Evolutionary conservation across 257 asterid genomes (phyloP).

Genomic region (Ilex asprella): DNA sequence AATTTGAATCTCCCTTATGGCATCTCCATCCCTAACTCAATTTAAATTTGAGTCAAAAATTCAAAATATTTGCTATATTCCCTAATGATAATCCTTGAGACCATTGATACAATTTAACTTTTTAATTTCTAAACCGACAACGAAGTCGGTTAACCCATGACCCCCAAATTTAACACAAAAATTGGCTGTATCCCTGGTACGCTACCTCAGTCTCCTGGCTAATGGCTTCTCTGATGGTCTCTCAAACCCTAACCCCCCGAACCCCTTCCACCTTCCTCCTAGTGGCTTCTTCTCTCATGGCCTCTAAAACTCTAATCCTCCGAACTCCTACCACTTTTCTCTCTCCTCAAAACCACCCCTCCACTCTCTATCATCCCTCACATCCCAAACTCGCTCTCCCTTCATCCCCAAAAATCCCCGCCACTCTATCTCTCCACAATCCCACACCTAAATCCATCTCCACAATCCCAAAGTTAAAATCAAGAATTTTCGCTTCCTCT

Average conservation of each 20-base stretch:
- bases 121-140: no score
- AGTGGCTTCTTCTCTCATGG: conserved; percentile 1
- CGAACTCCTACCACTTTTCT: background rate
- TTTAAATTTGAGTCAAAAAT: no score
- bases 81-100: no score
- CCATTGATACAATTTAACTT: no score
- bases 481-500: conserved; percentile 27
- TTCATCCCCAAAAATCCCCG: conserved; percentile 4
- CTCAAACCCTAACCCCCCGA: conserved; percentile 36
- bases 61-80: no score
- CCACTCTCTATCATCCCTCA: conserved; percentile 1
- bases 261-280: conserved; percentile 10
- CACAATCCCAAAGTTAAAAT: background rate
- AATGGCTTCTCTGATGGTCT: conserved; percentile 36
- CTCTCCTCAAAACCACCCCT: conserved; percentile 4
- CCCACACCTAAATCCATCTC: conserved; percentile 15
- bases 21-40: no score
- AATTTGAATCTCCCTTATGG: no score
- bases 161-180: no score
- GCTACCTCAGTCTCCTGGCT: no score
- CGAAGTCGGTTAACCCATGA: no score
- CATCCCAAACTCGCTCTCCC: background rate
- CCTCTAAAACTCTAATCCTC: background rate
- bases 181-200: no score
- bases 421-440: conserved; percentile 7